phyloP scores from a whole-genome alignment of 495 filamentous ascomycete genomes.

The Penicillium lividum region DNA sequence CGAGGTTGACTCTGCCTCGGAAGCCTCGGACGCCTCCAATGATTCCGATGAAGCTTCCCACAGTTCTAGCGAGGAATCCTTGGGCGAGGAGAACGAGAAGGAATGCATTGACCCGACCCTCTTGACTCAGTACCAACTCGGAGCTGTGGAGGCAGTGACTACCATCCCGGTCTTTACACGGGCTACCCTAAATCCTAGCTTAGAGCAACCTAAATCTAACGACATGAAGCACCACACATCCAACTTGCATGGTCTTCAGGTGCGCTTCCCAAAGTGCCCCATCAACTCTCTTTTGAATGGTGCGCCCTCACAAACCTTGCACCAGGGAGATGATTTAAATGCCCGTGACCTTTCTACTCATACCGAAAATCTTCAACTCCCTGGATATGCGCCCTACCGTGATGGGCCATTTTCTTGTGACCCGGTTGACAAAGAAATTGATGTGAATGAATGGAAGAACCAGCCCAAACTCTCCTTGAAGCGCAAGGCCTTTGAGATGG shows the following conservation, averaged over 20 bases:
- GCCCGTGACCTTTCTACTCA: not conserved
- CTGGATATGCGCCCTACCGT: constrained; percentile 1
- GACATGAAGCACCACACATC: not conserved
- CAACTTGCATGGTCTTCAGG: constrained; percentile 8
- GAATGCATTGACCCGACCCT: constrained; percentile 14
- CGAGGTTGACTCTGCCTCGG: not conserved
- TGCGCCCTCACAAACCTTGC: not conserved
- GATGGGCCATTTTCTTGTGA: constrained; percentile 18
- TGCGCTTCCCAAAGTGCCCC: constrained; percentile 11
- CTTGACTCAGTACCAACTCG: not conserved
- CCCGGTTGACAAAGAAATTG: not conserved
- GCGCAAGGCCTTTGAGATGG: constrained; percentile 39
- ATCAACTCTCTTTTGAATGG: constrained; percentile 9
- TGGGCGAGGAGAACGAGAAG: constrained; percentile 1
- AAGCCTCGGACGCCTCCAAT: not conserved
- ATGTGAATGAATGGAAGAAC: not conserved
- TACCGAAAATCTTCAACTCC: not conserved
- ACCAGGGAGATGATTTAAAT: not conserved
- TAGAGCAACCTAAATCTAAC: not conserved
- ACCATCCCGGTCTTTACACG: not conserved
- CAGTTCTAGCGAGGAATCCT: constrained; percentile 1
- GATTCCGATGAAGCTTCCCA: not conserved
- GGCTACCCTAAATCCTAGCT: not conserved
- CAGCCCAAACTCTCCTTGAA: constrained; percentile 22
- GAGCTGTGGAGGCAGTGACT: not conserved